Percentiles rank a stretch among this genome's conserved stretches.
Evolutionary conservation across 768 basidiomycete genomes (phyloP).

Genomic region (Tylopilus rubrobrunneus): DNA sequence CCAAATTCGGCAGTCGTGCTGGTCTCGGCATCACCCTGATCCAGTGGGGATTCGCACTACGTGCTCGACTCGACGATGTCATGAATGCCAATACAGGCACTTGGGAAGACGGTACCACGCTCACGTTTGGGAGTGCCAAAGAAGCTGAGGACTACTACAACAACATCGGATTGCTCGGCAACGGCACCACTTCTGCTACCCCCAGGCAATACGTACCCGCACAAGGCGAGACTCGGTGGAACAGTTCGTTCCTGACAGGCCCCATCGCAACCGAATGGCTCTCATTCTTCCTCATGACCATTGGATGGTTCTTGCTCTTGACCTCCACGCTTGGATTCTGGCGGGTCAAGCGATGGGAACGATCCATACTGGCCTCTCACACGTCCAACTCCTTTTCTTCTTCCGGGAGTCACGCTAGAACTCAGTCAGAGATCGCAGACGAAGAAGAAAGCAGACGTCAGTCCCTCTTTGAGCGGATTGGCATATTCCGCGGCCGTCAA

Average conservation of each 20-base stretch:
- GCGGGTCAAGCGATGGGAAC: slow-evolving; percentile 88
- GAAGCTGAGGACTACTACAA: slow-evolving; percentile 45
- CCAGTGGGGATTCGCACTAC: slow-evolving; percentile 86
- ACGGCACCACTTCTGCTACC: slow-evolving; percentile 19
- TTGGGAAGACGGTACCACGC: slow-evolving; percentile 28
- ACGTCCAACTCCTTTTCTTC: slow-evolving; percentile 27
- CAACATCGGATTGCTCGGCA: slow-evolving; percentile 24
- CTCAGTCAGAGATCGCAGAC: slow-evolving; percentile 26
- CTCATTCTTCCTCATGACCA: slow-evolving; percentile 91
- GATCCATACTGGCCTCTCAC: slow-evolving; percentile 59
- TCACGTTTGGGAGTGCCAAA: slow-evolving; percentile 42
- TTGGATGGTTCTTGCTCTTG: slow-evolving; percentile 85
- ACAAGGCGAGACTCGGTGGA: slow-evolving; percentile 23
- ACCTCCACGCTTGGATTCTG: slow-evolving; percentile 89
- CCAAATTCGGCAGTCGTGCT: slow-evolving; percentile 87
- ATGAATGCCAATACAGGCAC: slow-evolving; percentile 31
- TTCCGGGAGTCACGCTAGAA: slow-evolving; percentile 31
- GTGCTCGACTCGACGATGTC: slow-evolving; percentile 46
- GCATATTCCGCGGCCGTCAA: slow-evolving; percentile 17
- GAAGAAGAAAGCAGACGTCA: slow-evolving; percentile 25
- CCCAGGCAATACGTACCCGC: slow-evolving; percentile 5
- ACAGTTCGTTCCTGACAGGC: slow-evolving; percentile 43
- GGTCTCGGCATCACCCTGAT: slow-evolving; percentile 96
- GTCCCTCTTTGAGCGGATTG: slow-evolving; percentile 29
- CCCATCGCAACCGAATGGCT: slow-evolving; percentile 89